phyloP scores from a whole-genome alignment of 176 grass and related monocot species.

The Zea luxurians region DNA sequence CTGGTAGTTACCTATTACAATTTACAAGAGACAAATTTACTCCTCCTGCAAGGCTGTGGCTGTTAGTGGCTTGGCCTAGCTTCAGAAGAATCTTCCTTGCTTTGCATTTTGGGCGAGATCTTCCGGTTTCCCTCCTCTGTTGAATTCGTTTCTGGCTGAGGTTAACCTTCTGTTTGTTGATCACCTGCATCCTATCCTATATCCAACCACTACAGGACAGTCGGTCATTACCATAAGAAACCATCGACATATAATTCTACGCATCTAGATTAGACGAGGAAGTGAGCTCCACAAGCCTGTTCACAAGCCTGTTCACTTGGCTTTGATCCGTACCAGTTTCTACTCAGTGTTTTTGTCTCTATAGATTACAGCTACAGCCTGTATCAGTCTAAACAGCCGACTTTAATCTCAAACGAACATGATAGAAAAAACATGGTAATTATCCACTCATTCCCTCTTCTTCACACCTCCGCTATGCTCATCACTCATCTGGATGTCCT shows the following conservation, averaged over 20 bases:
- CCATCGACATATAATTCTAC: background rate
- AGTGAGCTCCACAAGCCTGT: background rate
- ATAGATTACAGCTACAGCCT: too few relatives aligned
- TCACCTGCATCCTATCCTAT: slow-evolving; percentile 55
- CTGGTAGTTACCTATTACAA: slow-evolving; percentile 1
- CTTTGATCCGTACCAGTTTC: too few relatives aligned
- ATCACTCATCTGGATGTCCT: slow-evolving; percentile 54
- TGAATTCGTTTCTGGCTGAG: slow-evolving; percentile 47
- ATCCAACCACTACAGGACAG: slow-evolving; percentile 26
- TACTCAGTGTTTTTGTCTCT: too few relatives aligned
- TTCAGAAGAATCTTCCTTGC: slow-evolving; percentile 61
- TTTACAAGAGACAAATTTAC: slow-evolving; percentile 42
- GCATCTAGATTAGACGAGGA: slow-evolving; percentile 14
- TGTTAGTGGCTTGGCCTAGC: slow-evolving; percentile 91
- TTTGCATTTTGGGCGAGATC: slow-evolving; percentile 44
- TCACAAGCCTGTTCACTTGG: too few relatives aligned
- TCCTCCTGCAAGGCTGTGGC: slow-evolving; percentile 99
- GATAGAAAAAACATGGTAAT: too few relatives aligned
- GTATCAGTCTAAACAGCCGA: too few relatives aligned
- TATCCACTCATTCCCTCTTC: slow-evolving; percentile 51
- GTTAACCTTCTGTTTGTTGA: slow-evolving; percentile 53
- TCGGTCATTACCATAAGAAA: slow-evolving; percentile 32
- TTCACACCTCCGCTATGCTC: slow-evolving; percentile 51
- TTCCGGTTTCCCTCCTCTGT: slow-evolving; percentile 51
- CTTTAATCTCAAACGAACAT: too few relatives aligned